These are phyloP conservation scores for Sinapis alba DNA, from an alignment of 441 rosid species.

Conservation along the genomic window DNA sequence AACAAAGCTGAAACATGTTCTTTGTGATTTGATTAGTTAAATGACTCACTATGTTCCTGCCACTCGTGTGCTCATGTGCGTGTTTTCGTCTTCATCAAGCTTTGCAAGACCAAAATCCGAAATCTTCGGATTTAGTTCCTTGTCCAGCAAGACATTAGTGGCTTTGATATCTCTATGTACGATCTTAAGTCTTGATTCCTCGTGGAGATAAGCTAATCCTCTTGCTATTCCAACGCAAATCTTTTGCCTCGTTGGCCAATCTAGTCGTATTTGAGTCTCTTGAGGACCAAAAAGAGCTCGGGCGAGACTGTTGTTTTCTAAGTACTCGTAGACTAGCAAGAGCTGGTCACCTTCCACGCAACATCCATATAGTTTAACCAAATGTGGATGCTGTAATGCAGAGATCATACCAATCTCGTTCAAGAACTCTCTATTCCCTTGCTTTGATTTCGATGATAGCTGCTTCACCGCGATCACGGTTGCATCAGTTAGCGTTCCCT, in stretches of 20 bases:
- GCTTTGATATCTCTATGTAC: conserved; percentile 89
- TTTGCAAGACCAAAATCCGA: conserved; percentile 88
- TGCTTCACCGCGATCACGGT: not conserved
- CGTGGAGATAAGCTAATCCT: conserved; percentile 83
- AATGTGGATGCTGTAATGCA: not conserved
- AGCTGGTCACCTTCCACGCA: not conserved
- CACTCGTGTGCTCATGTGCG: conserved; percentile 78
- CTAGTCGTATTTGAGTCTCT: conserved; percentile 51
- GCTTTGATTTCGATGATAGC: not conserved
- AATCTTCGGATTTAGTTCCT: conserved; percentile 69
- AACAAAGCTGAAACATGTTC: not conserved
- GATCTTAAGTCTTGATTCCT: conserved; percentile 80
- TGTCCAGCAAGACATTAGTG: conserved; percentile 79
- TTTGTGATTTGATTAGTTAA: not conserved
- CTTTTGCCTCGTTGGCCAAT: conserved; percentile 68
- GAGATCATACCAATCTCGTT: not conserved
- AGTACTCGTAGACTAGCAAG: not conserved
- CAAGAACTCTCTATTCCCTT: not conserved
- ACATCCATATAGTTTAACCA: not conserved
- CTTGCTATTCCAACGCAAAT: conserved; percentile 68
- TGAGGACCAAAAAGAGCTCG: conserved; percentile 16
- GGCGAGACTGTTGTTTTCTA: not conserved
- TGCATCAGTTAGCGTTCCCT: not conserved
- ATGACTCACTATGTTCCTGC: conserved; percentile 80
- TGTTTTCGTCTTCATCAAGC: conserved; percentile 83